Percentiles rank a stretch among this genome's conserved stretches.
These are phyloP conservation scores for Westerdykella sp. DNA, from an alignment of 2,329 filamentous ascomycete species.

Conservation along the genomic window DNA sequence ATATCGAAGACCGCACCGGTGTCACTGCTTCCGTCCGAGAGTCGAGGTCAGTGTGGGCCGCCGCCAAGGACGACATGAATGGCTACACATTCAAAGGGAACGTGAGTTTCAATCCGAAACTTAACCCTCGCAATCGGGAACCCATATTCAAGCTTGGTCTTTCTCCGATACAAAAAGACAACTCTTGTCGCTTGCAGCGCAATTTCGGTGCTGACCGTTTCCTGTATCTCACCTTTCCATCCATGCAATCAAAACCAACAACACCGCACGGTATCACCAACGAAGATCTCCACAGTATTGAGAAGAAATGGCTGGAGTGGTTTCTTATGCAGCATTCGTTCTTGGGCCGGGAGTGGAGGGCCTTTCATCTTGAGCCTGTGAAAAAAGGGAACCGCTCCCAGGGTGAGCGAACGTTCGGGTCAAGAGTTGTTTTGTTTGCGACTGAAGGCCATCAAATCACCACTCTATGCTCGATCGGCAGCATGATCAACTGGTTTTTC, in stretches of 20 bases:
- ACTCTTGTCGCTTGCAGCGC: conserved; percentile 34
- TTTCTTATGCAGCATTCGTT: conserved; percentile 32
- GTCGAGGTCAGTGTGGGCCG: conserved; percentile 20
- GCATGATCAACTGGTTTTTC: conserved; percentile 39
- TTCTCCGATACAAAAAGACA: conserved; percentile 21
- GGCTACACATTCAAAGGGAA: conserved; percentile 32
- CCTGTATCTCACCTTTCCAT: conserved; percentile 36
- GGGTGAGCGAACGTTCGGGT: conserved; percentile 10
- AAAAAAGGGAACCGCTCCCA: conserved; percentile 28
- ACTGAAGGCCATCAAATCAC: conserved; percentile 26
- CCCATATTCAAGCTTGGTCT: conserved; percentile 24
- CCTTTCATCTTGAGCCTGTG: conserved; percentile 34
- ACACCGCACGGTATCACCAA: conserved; percentile 4
- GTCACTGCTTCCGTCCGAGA: conserved; percentile 7
- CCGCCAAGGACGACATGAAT: conserved; percentile 16
- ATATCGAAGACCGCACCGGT: conserved; percentile 6
- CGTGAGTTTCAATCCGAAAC: conserved; percentile 13
- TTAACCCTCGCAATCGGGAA: conserved; percentile 8
- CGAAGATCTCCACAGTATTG: conserved; percentile 12
- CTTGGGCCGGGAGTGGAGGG: conserved; percentile 39
- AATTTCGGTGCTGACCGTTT: conserved; percentile 38
- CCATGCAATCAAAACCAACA: conserved; percentile 11
- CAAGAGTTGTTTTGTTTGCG: conserved; percentile 33
- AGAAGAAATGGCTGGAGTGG: conserved; percentile 31
- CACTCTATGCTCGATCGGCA: conserved; percentile 10